Percentiles rank a stretch among this genome's conserved stretches.
phyloP scores from a whole-genome alignment of 106 monocot species.

The Vanilla planifolia region DNA sequence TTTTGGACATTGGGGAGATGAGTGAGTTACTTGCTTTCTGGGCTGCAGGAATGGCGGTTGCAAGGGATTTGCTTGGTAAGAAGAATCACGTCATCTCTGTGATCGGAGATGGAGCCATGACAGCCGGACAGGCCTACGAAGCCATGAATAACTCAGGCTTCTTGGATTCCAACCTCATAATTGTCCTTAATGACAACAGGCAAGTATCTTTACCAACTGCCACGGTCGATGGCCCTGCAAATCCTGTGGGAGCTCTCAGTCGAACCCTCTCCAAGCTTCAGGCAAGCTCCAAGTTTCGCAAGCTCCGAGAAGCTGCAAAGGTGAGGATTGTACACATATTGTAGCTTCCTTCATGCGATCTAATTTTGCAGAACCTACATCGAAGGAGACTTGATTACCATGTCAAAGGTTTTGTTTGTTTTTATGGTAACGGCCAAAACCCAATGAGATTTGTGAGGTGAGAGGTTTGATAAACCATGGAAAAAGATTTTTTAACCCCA shows the following conservation, averaged over 20 bases:
- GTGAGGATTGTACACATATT: slow-evolving; percentile 12
- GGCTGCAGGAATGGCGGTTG: slow-evolving; percentile 76
- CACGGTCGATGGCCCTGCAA: slow-evolving; percentile 74
- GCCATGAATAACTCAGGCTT: slow-evolving; percentile 90
- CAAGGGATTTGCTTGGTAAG: slow-evolving; percentile 63
- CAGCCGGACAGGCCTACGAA: slow-evolving; percentile 90
- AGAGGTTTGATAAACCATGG: no score
- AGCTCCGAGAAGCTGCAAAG: slow-evolving; percentile 79
- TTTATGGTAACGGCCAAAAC: no score
- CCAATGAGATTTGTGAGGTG: no score
- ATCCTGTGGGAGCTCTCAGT: slow-evolving; percentile 78
- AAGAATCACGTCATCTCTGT: slow-evolving; percentile 84
- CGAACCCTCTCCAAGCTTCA: slow-evolving; percentile 71
- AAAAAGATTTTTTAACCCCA: no score
- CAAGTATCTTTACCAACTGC: slow-evolving; percentile 89
- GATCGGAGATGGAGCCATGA: slow-evolving; percentile 92
- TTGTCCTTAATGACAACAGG: slow-evolving; percentile 77
- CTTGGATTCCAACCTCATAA: slow-evolving; percentile 70
- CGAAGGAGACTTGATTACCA: no score
- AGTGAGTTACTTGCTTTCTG: no score
- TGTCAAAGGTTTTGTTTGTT: no score
- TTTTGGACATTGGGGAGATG: no score
- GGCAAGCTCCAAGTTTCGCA: slow-evolving; percentile 66
- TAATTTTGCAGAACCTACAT: no score
- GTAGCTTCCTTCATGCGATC: no score